Evolutionary conservation across 140 eudicot genomes (phyloP), one percentile per base, ranked within the genome.

Genomic region (Senecio squalidus): DNA sequence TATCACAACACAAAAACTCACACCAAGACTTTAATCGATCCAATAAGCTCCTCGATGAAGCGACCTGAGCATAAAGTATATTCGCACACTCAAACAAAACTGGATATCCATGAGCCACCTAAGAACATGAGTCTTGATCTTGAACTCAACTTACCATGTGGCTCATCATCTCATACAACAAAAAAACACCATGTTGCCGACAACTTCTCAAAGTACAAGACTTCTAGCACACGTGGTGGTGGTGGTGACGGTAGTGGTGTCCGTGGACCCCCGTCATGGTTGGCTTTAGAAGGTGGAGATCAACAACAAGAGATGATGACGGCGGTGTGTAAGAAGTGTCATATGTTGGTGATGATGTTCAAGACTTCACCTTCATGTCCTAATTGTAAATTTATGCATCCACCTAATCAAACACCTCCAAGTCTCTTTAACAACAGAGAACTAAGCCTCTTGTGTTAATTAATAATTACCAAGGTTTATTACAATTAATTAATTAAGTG

Each of bases 281-380:
- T 81, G 71, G 68, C 75, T 1, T 65, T 70, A 20, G 86, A 74
- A 54, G 71, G 79, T 70, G 79, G 67, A 59, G 94, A 78, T 54
- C 72, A 81, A 55, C 74, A 69, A 53, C 67, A 69, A 53, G 96
- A 84, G 61, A 88, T 88, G 96, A 77, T 88, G 51, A 78, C 96
- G 17, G 82, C 88, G 51, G 96, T 76, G 8, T 88, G 96, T 67
- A 79, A 76, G 58, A 80, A 74, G 73, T 88, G 96, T 67, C 86
- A 88, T 75, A 84, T 88, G 96, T 64, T 88, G 79, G 96, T 88
- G 33, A 79, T 88, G 80, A 83, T 88, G 82, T 66, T 66, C 76
- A 88, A 88, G 83, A 76, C 84, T 43, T 74, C 90, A 3, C 91
- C 94, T 20, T 53, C 83, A 54, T 88, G 96, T 64, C 96, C 96